These are phyloP conservation scores for Pyrenophora teres DNA, from an alignment of 2,329 filamentous ascomycete genomes.

Conservation along the genomic window DNA sequence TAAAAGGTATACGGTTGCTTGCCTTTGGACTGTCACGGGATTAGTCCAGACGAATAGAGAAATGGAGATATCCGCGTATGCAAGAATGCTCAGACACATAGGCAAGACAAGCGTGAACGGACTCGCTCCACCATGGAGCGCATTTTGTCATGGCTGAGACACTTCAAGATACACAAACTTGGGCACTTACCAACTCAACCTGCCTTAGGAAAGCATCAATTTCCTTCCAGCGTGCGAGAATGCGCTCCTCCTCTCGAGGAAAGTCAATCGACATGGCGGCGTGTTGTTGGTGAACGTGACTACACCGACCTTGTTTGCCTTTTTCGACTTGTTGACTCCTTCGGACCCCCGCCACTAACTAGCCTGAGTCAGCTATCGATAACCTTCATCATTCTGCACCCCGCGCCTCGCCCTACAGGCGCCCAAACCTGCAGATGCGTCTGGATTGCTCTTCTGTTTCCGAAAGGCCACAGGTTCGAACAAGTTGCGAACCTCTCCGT, in stretches of 20 bases:
- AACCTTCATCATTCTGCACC: constrained; percentile 1
- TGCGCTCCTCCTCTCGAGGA: constrained; percentile 83
- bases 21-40: constrained; percentile 63
- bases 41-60: neutral
- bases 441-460: too few relatives aligned
- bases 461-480: neutral
- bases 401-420: too few relatives aligned
- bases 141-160: neutral
- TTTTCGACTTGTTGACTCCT: constrained; percentile 35
- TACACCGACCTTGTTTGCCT: constrained; percentile 30
- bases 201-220: constrained; percentile 90
- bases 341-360: constrained; percentile 15
- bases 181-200: constrained; percentile 66
- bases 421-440: neutral
- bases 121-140: neutral
- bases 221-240: constrained; percentile 86
- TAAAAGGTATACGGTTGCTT: constrained; percentile 92
- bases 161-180: neutral
- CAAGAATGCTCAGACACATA: neutral
- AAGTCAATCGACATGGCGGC: constrained; percentile 82
- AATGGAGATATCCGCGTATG: neutral
- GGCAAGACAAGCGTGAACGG: neutral
- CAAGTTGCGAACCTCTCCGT: neutral
- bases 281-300: constrained; percentile 23
- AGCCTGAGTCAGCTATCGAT: constrained; percentile 35